phyloP scores from a whole-genome alignment of 2,329 filamentous ascomycete genomes.

The Delphinella strobiligena region DNA sequence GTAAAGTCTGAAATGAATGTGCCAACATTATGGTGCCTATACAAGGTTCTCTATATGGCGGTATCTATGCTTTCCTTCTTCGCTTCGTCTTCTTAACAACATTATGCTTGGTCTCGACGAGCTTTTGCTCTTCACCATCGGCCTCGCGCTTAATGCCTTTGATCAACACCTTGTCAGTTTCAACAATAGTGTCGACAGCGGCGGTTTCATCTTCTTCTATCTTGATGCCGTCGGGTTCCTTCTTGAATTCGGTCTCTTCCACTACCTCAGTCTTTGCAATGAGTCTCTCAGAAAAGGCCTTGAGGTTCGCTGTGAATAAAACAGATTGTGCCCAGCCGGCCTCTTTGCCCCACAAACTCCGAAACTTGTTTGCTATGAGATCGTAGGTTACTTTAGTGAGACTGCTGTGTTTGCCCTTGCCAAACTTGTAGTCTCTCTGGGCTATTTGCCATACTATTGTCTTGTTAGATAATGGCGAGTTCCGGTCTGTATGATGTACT shows the following conservation, averaged over 20 bases:
- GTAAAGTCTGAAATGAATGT: too few relatives aligned
- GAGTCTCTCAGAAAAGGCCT: conserved; percentile 64
- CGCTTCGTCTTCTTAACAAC: conserved; percentile 23
- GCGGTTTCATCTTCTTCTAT: conserved; percentile 10
- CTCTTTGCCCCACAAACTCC: conserved; percentile 79
- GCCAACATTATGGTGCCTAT: too few relatives aligned
- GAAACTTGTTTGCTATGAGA: conserved; percentile 80
- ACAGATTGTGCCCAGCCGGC: conserved; percentile 98
- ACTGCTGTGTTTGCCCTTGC: conserved; percentile 68
- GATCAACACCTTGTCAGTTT: conserved; percentile 20
- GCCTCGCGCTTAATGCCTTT: conserved; percentile 30
- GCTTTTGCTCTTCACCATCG: conserved; percentile 26
- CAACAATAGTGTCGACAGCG: conserved; percentile 19
- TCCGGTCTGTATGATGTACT: too few relatives aligned
- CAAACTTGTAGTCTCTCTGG: conserved; percentile 87
- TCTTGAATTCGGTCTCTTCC: conserved; percentile 27
- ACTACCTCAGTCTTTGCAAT: conserved; percentile 37
- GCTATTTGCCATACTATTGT: conserved; percentile 88
- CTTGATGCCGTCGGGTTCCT: conserved; percentile 16
- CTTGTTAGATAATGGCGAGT: too few relatives aligned
- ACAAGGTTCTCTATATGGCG: too few relatives aligned
- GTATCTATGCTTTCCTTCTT: conserved; percentile 18
- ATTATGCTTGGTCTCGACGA: conserved; percentile 28
- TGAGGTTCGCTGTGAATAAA: conserved; percentile 85
- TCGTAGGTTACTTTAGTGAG: conserved; percentile 83